A percentile compares a stretch with the other conserved stretches of the same genome.
These are phyloP conservation scores for Hysterangium stoloniferum DNA, from an alignment of 768 basidiomycete species.

Conservation along the genomic window DNA sequence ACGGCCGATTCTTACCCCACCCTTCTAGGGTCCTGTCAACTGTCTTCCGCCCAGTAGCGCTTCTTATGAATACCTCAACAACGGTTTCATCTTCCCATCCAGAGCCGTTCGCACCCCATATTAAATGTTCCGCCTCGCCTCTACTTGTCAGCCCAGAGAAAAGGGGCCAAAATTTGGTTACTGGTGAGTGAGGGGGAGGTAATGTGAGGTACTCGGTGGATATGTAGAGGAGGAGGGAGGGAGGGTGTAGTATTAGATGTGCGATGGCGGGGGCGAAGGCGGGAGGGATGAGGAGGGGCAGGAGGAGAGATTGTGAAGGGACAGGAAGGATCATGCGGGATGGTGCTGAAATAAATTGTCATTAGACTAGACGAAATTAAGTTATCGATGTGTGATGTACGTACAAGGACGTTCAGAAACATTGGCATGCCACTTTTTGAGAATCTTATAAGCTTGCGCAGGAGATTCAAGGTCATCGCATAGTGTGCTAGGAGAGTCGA, in stretches of 20 bases:
- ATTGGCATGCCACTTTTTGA: conserved; percentile 38
- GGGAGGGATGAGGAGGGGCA: conserved; percentile 51
- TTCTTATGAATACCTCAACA: conserved; percentile 52
- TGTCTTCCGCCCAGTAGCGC: conserved; percentile 40
- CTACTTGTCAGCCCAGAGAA: conserved; percentile 56
- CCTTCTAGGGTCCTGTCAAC: conserved; percentile 59
- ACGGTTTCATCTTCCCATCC: conserved; percentile 44
- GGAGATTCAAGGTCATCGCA: conserved; percentile 48
- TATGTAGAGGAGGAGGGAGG: conserved; percentile 59
- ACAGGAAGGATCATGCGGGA: conserved; percentile 58
- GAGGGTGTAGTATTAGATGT: conserved; percentile 62
- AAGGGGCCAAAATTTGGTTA: conserved; percentile 68
- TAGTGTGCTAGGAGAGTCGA: conserved; percentile 70
- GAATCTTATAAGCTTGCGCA: conserved; percentile 43
- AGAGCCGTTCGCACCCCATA: conserved; percentile 47
- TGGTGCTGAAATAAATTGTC: conserved; percentile 28
- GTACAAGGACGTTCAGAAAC: conserved; percentile 44
- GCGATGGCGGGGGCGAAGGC: conserved; percentile 57
- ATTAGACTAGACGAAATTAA: not conserved
- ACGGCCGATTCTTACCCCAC: conserved; percentile 40
- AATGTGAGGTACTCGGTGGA: conserved; percentile 61
- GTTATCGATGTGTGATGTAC: conserved; percentile 13
- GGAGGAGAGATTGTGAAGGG: conserved; percentile 38
- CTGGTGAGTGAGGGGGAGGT: conserved; percentile 53
- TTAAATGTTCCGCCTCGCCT: conserved; percentile 57